Base-by-base conservation (phyloP, 331 rosid genomes). In the Acacia concinna region DNA sequence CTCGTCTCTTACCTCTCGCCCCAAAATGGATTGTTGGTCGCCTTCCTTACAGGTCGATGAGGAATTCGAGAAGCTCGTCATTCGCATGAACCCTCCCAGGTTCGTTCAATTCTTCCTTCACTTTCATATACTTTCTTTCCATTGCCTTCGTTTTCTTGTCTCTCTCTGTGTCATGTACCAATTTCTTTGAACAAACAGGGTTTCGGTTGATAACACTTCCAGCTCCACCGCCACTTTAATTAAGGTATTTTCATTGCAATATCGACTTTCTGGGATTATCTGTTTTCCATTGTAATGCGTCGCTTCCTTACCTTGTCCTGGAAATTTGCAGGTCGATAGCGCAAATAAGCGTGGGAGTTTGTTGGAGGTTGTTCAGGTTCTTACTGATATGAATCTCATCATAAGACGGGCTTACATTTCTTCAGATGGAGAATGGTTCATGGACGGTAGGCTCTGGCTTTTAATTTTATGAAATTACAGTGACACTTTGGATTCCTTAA, bases 361-460 rank as follows among this genome's bases (percentile, higher is more conserved):
- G 85, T 74, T 96, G 32, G 93, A 93, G 75, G 91, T 96, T 83
- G 98, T 96, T 90, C 99, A 96, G 87, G 89, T 86, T 89, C 87
- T 96, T 62, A 96, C 91, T 67, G 99, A 96, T 87, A 82, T 93
- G 88, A 91, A 91, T 79, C 96, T 96, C 83, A 83, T 89, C 43
- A 82, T 96, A 14, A 81, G 91, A 82, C 87, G 98, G 76, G 99
- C 97, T 79, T 96, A 96, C 84, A 96, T 96, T 85, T 93, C 99
- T 60, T 96, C 99, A 15, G 99, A 96, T 82, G 98, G 98, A 32
- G 98, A 84, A 81, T 96, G 99, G 99, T 93, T 96, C 86, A 96
- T 96, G 99, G 99, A 96, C 85, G 99, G 99, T 96, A 49, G 75
- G 85, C 25, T 73, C 79, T 54, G 15, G 17, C 37, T 79, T 79